These are phyloP conservation scores for Amylocarpus encephaloides DNA, from an alignment of 2,329 filamentous ascomycete species.

Conservation along the genomic window DNA sequence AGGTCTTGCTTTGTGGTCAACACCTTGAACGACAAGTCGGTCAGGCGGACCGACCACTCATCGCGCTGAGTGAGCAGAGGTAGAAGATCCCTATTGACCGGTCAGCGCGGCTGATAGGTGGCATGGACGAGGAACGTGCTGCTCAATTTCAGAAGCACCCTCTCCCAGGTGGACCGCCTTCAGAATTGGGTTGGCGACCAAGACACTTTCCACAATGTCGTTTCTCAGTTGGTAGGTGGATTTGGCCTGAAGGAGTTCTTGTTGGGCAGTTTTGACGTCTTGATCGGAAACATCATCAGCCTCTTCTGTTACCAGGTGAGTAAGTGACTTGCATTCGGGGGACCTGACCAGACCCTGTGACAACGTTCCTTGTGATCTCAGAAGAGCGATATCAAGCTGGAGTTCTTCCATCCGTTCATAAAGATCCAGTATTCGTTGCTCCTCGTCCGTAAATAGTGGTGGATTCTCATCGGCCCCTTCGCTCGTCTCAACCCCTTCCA, in stretches of 20 bases:
- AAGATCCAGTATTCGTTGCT: conserved; percentile 59
- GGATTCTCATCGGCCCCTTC: conserved; percentile 12
- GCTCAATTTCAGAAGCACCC: conserved; percentile 58
- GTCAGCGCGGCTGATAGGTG: conserved; percentile 8
- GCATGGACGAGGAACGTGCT: conserved; percentile 40
- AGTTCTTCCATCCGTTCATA: conserved; percentile 68
- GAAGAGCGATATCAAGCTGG: conserved; percentile 63
- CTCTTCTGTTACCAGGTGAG: conserved; percentile 14
- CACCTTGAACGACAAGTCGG: conserved; percentile 50
- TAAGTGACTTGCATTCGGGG: conserved; percentile 7
- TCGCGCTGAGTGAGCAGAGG: conserved; percentile 64
- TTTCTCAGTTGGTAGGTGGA: conserved; percentile 64
- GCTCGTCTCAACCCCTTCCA: conserved; percentile 26
- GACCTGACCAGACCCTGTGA: conserved; percentile 21
- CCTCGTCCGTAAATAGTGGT: conserved; percentile 57
- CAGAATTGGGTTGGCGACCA: conserved; percentile 68
- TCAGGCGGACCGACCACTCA: conserved; percentile 54
- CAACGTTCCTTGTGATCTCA: conserved; percentile 39
- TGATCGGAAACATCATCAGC: conserved; percentile 39
- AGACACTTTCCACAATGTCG: conserved; percentile 59
- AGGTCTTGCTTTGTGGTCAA: conserved; percentile 46
- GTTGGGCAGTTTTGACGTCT: conserved; percentile 52
- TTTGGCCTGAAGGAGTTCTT: conserved; percentile 59
- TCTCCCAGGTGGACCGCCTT: conserved; percentile 68
- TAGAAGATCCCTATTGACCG: conserved; percentile 41